Conservation (phyloP, 2,329 filamentous ascomycete species). For the Alternaria alternata region DNA sequence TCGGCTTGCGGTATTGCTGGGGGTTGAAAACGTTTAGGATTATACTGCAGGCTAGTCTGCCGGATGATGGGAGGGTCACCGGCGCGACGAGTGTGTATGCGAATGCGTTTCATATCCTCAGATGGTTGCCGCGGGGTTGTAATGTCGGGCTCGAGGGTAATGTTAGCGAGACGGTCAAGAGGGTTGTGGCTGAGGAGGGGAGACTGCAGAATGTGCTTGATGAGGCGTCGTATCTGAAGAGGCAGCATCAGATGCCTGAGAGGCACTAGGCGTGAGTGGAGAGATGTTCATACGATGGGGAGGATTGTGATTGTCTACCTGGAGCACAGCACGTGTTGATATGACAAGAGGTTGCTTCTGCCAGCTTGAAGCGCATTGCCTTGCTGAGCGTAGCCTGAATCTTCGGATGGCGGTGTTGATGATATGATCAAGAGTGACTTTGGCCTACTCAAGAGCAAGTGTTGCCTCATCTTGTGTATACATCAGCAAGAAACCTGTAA, state of each 20-base stretch:
- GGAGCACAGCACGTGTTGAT: not conserved
- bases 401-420: not conserved
- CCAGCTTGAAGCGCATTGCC: not conserved
- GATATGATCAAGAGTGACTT: not conserved
- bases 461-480: not conserved
- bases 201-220: slow-evolving; percentile 52
- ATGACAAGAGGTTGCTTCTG: not conserved
- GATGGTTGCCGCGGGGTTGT: slow-evolving; percentile 56
- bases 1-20: slow-evolving; percentile 57
- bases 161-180: slow-evolving; percentile 50
- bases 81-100: slow-evolving; percentile 56
- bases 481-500: not conserved
- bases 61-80: slow-evolving; percentile 35
- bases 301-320: not conserved
- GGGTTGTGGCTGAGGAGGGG: slow-evolving; percentile 54
- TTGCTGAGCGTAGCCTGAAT: not conserved
- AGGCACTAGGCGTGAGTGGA: slow-evolving; percentile 21
- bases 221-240: slow-evolving; percentile 48
- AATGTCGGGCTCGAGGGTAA: slow-evolving; percentile 52
- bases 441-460: not conserved
- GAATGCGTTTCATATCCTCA: slow-evolving; percentile 57
- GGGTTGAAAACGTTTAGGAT: slow-evolving; percentile 54
- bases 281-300: not conserved
- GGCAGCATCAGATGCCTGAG: slow-evolving; percentile 52
- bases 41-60: slow-evolving; percentile 45